These are phyloP conservation scores for Closterium sp. DNA, from an alignment of 139 green algal genomes.

Conservation along the genomic window DNA sequence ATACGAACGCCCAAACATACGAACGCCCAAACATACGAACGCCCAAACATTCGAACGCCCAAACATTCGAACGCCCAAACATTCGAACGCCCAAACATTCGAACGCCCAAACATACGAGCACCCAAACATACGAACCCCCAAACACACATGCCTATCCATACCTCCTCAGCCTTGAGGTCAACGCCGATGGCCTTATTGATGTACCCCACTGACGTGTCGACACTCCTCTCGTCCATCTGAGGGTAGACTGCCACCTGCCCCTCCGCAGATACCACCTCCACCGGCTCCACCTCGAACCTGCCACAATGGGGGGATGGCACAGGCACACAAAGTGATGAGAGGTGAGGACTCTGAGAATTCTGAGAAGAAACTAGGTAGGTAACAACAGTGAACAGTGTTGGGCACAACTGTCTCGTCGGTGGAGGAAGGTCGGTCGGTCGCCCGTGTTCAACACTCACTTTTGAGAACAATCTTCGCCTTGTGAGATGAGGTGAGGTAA, in stretches of 20 bases:
- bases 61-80: background rate
- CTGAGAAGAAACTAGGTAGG: conserved; percentile 94
- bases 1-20: background rate
- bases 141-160: background rate
- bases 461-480: background rate
- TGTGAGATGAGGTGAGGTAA: background rate
- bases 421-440: background rate
- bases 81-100: background rate
- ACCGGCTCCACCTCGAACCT: conserved; percentile 91
- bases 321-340: too few relatives aligned
- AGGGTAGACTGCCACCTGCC: conserved; percentile 66
- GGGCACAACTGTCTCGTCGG: background rate
- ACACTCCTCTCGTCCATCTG: conserved; percentile 70
- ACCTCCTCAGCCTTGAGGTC: conserved; percentile 55
- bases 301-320: background rate
- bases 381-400: conserved; percentile 34
- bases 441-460: background rate
- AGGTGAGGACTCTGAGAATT: too few relatives aligned
- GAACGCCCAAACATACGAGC: background rate
- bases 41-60: background rate
- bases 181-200: conserved; percentile 82
- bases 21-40: background rate
- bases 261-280: conserved; percentile 74
- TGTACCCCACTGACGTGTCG: conserved; percentile 60
- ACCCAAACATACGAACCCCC: too few relatives aligned